Base-by-base conservation (phyloP, 2,329 filamentous ascomycete genomes). In the Colletotrichum viniferum region DNA sequence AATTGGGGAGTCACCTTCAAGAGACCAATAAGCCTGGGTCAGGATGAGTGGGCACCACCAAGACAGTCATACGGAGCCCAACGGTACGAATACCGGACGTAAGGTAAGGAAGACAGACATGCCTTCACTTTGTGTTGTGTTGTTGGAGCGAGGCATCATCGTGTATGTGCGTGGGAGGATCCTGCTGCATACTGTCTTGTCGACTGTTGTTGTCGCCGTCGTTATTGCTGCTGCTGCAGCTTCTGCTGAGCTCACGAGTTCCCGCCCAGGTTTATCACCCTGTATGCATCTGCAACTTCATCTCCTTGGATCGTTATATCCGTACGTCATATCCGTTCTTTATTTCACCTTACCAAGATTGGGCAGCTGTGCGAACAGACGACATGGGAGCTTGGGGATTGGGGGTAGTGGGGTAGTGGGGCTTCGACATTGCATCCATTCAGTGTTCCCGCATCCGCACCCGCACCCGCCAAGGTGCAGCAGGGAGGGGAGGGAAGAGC, bases 341-440 rank as follows among this genome's bases (percentile, higher is more conserved):
- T 60, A 34, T 9, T 9, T 30, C 48, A 62, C 64, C 70, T 68
- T 68, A 61, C 70, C 70, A 61, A 67, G 63, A 14, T 61, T 68
- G 36, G 70, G 34, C 52, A 73, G 63, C 70, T 73, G 70, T 73
- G 70, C 70, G 70, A 73, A 73, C 63, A 68, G 63, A 55, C 64
- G 56, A 55, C 61, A 64, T 64, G 61, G 32, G 24, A 36, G 38
- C 61, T 16, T 43, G 38, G 18, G 38, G 38, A 43, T 43, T 43
- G 18, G 38, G 18, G 18, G 8, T 6, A 18, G 36, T 18, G 36
- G 36, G 36, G 14, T 43, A 43, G 38, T 43, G 38, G 18, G 38
- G 61, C 63, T 56, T 68, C 48, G 30, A 67, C 62, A 43, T 26
- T 64, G 28, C 36, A 48, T 64, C 28, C 62, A 28, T 64, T 28